Conservation (phyloP, 148 eudicot genomes). For the Polygonum aviculare region DNA sequence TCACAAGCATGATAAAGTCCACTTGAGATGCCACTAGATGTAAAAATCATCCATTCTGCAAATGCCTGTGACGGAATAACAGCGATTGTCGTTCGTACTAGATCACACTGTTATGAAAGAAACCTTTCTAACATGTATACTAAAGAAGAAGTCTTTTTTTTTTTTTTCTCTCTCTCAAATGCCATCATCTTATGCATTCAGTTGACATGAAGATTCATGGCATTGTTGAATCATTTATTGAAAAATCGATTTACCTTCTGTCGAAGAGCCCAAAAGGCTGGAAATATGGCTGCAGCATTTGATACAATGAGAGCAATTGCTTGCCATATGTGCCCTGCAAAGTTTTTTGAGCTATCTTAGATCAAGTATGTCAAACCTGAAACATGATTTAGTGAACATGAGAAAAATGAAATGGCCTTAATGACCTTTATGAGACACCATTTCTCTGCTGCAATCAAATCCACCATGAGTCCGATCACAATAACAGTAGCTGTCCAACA, state of each 20-base stretch:
- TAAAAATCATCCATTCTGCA: constrained; percentile 86
- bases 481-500: constrained; percentile 54
- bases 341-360: not conserved
- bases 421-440: constrained; percentile 40
- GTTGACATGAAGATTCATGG: not conserved
- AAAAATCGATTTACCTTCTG: constrained; percentile 41
- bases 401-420: not conserved
- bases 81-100: not conserved
- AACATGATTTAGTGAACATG: not conserved
- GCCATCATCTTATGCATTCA: no score
- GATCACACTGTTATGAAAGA: no score
- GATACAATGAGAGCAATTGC: constrained; percentile 80
- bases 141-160: no score
- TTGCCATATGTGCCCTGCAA: constrained; percentile 84
- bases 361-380: not conserved
- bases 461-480: constrained; percentile 92
- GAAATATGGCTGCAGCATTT: constrained; percentile 88
- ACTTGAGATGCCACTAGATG: constrained; percentile 80
- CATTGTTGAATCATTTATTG: not conserved
- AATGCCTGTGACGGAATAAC: constrained; percentile 46
- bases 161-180: no score
- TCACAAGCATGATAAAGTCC: constrained; percentile 94
- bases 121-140: no score
- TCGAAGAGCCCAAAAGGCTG: constrained; percentile 82
- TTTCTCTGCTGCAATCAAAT: constrained; percentile 72